phyloP scores from a whole-genome alignment of 202 grass and related monocot species.

The Hordeum pubiflorum region DNA sequence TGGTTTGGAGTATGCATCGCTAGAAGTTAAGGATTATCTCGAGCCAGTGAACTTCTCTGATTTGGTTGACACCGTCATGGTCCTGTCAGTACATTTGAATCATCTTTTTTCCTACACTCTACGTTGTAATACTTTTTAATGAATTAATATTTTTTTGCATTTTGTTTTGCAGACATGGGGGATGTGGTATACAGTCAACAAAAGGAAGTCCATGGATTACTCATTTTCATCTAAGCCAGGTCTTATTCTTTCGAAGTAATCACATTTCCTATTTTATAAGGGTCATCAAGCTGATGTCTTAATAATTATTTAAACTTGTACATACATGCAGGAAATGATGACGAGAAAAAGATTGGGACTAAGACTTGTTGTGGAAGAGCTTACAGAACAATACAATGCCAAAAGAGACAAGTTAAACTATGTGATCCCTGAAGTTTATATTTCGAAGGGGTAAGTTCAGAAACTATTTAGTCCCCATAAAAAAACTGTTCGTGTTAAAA shows the following conservation, averaged over 20 bases:
- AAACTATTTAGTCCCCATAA: background rate
- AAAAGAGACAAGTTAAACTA: slow-evolving; percentile 36
- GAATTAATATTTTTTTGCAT: slow-evolving; percentile 13
- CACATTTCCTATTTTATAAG: slow-evolving; percentile 2
- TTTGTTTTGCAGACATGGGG: slow-evolving; percentile 46
- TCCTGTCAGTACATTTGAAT: slow-evolving; percentile 53
- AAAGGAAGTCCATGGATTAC: slow-evolving; percentile 60
- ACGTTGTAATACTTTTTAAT: slow-evolving; percentile 18
- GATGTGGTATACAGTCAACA: slow-evolving; percentile 20
- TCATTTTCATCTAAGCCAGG: slow-evolving; percentile 94
- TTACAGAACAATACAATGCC: slow-evolving; percentile 35
- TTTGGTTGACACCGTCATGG: slow-evolving; percentile 64
- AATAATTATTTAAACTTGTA: slow-evolving; percentile 16
- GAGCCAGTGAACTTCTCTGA: slow-evolving; percentile 62
- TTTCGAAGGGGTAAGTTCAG: slow-evolving; percentile 44
- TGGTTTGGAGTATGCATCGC: slow-evolving; percentile 74
- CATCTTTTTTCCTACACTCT: background rate
- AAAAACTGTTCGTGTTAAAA: background rate
- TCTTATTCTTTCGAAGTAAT: slow-evolving; percentile 29
- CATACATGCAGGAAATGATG: slow-evolving; percentile 55
- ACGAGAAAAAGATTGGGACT: slow-evolving; percentile 52
- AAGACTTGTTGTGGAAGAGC: slow-evolving; percentile 41
- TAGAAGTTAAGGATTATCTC: slow-evolving; percentile 78
- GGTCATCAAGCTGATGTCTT: slow-evolving; percentile 2
- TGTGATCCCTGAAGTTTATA: slow-evolving; percentile 41